phyloP scores from a whole-genome alignment of 176 grass and related monocot species.

The Dendrocalamus sinicus region DNA sequence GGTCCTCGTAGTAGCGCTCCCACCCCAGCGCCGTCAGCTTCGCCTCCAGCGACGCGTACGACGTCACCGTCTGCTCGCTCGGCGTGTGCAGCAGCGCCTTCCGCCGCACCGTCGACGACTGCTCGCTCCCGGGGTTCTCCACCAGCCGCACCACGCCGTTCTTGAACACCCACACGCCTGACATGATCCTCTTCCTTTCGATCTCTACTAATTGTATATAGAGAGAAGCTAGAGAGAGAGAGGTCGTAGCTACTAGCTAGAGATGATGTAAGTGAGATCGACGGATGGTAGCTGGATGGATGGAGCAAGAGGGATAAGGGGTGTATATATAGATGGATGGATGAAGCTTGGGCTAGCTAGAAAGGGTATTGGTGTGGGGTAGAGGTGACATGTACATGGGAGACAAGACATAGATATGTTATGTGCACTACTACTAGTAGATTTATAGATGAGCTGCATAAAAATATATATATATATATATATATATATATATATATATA shows the following conservation, averaged over 20 bases:
- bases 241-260: neutral
- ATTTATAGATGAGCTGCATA: no score
- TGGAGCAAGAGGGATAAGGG: slow-evolving; percentile 42
- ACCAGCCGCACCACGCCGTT: slow-evolving; percentile 66
- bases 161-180: slow-evolving; percentile 88
- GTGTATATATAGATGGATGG: slow-evolving; percentile 61
- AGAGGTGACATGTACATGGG: slow-evolving; percentile 48
- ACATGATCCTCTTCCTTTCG: slow-evolving; percentile 39
- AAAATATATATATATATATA: no score
- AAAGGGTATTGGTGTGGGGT: slow-evolving; percentile 37
- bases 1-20: slow-evolving; percentile 87
- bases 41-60: slow-evolving; percentile 67
- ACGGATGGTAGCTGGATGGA: slow-evolving; percentile 41
- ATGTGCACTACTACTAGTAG: neutral
- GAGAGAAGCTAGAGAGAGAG: neutral
- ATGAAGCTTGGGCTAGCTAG: neutral
- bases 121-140: slow-evolving; percentile 61
- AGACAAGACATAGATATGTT: slow-evolving; percentile 27
- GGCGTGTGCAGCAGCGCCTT: slow-evolving; percentile 73
- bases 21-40: slow-evolving; percentile 74
- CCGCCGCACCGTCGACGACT: slow-evolving; percentile 35
- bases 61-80: slow-evolving; percentile 66
- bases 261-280: neutral
- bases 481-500: no score
- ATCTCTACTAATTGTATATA: neutral